A percentile compares a stretch with the other conserved stretches of the same genome.
Conservation (phyloP, 2,329 filamentous ascomycete species). For the Aureobasidium sp. region DNA sequence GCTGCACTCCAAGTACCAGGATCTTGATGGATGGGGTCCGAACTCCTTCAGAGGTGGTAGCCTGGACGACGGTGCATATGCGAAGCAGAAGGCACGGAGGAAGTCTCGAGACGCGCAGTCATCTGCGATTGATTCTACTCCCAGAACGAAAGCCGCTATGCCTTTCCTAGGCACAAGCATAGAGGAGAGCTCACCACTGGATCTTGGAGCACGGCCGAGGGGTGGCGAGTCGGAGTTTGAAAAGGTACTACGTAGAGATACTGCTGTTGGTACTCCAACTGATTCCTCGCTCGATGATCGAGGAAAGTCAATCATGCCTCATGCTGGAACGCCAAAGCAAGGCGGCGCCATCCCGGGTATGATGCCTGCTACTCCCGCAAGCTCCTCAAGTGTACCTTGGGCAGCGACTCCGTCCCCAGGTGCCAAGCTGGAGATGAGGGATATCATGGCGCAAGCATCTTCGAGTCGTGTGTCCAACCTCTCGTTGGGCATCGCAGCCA, state of each 20-base stretch:
- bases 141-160: conserved; percentile 51
- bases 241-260: not conserved
- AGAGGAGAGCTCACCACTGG: conserved; percentile 8
- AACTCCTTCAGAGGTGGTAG: conserved; percentile 56
- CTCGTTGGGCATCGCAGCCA: conserved; percentile 37
- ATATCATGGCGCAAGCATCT: conserved; percentile 62
- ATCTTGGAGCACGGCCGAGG: too few species aligned
- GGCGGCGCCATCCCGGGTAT: not conserved
- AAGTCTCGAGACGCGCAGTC: conserved; percentile 32
- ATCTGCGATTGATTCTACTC: conserved; percentile 52
- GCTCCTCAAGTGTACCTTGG: conserved; percentile 40
- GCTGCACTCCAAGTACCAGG: conserved; percentile 54
- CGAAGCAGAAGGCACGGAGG: conserved; percentile 34
- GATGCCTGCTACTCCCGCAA: not conserved
- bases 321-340: conserved; percentile 3
- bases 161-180: conserved; percentile 11
- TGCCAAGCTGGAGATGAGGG: conserved; percentile 62
- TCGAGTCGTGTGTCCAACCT: conserved; percentile 43
- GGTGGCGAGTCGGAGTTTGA: not conserved
- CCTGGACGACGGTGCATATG: conserved; percentile 50
- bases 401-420: conserved; percentile 45
- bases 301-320: conserved; percentile 27
- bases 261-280: conserved; percentile 16
- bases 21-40: conserved; percentile 56
- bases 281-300: conserved; percentile 33